Percentiles rank a stretch among this genome's conserved stretches.
phyloP scores from a whole-genome alignment of 2,329 filamentous ascomycete genomes.

The Cladobotryum mycophilum region DNA sequence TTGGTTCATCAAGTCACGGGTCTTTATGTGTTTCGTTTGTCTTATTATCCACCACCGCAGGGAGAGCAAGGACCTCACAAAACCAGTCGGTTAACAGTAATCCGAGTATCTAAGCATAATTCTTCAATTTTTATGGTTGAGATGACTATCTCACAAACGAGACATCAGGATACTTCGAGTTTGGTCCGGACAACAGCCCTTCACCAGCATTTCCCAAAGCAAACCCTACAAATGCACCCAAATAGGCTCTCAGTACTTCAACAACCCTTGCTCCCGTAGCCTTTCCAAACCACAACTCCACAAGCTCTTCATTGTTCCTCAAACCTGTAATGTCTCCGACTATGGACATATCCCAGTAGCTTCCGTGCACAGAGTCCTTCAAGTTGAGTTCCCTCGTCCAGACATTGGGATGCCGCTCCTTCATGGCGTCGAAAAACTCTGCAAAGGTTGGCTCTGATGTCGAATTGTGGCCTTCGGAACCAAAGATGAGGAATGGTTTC shows the following conservation, averaged over 20 bases:
- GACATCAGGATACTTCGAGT: conserved; percentile 8
- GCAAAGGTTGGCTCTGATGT: conserved; percentile 20
- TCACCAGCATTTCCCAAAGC: conserved; percentile 15
- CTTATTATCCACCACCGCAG: no score
- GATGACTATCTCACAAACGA: conserved; percentile 1
- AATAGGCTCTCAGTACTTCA: conserved; percentile 23
- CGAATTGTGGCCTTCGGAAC: conserved; percentile 22
- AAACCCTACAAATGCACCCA: conserved; percentile 24
- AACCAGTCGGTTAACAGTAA: no score
- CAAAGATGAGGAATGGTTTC: conserved; percentile 26
- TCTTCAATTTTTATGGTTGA: neutral
- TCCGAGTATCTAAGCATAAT: no score
- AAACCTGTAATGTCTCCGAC: conserved; percentile 20
- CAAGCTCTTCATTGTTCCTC: conserved; percentile 12
- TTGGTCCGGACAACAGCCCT: conserved; percentile 15
- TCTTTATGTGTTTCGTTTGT: no score
- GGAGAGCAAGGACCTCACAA: no score
- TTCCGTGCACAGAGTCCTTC: conserved; percentile 22
- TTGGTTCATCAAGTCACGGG: no score
- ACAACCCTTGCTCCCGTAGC: conserved; percentile 22
- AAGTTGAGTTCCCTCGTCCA: conserved; percentile 27
- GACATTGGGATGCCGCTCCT: conserved; percentile 13
- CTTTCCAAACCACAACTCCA: conserved; percentile 20
- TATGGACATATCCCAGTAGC: conserved; percentile 24
- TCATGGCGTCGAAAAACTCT: conserved; percentile 19